These are phyloP conservation scores for Calonectria montana DNA, from an alignment of 2,329 filamentous ascomycete genomes.

Conservation along the genomic window DNA sequence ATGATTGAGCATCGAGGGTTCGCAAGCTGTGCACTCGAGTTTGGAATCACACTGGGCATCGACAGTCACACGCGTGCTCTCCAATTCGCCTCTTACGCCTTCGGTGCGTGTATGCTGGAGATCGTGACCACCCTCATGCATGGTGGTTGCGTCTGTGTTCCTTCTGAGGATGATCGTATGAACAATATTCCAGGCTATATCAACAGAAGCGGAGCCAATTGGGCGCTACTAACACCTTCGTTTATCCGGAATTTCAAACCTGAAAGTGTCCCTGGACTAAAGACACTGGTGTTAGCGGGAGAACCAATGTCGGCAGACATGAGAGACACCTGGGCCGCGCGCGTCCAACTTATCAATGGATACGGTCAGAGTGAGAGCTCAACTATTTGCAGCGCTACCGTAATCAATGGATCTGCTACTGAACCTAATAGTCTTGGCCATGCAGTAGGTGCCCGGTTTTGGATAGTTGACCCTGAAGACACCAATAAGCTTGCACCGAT, in stretches of 20 bases:
- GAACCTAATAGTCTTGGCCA: no score
- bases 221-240: neutral
- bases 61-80: neutral
- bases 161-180: neutral
- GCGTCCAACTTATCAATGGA: neutral
- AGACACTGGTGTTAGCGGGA: neutral
- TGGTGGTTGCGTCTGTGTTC: neutral
- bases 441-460: no score
- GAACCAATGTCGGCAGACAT: neutral
- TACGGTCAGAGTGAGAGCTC: neutral
- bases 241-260: neutral
- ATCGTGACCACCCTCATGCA: neutral
- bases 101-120: no score
- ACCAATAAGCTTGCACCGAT: neutral
- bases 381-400: neutral
- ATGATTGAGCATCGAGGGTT: neutral
- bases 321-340: neutral
- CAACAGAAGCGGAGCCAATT: neutral
- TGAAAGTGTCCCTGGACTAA: neutral
- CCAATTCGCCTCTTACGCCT: no score
- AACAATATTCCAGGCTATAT: neutral
- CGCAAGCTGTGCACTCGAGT: neutral
- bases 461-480: neutral
- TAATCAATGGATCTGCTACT: neutral
- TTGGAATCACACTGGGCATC: neutral